Conservation (phyloP, 345 rosid species). For the Syzygium aqueum region DNA sequence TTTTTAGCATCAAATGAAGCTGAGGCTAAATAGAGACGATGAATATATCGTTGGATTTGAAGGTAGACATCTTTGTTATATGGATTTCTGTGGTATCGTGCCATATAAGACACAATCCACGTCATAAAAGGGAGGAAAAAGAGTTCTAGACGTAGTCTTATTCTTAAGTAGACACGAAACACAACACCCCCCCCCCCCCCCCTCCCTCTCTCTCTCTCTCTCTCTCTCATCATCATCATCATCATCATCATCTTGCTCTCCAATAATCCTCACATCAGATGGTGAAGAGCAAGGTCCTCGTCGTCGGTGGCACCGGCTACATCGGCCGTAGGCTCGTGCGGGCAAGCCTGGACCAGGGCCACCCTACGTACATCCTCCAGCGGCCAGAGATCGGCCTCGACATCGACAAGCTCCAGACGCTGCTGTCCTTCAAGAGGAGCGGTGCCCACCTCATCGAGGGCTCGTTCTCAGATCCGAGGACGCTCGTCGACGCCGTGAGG, state of each 20-base stretch:
- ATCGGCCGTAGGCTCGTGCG: constrained; percentile 47
- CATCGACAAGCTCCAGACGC: constrained; percentile 45
- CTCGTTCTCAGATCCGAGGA: constrained; percentile 32
- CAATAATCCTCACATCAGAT: neutral
- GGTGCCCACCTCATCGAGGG: constrained; percentile 43
- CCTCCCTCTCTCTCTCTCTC: neutral
- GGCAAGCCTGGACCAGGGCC: constrained; percentile 47
- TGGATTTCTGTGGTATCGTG: too few species aligned
- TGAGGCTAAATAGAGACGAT: neutral
- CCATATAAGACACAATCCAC: neutral
- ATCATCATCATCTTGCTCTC: neutral
- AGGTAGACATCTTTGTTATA: too few species aligned
- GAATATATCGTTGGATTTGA: neutral
- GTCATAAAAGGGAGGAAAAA: neutral
- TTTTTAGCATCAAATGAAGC: neutral
- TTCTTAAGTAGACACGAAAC: neutral
- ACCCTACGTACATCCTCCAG: constrained; percentile 47
- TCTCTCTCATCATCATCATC: neutral
- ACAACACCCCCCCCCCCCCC: neutral
- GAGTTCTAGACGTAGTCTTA: neutral
- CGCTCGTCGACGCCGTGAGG: constrained; percentile 44
- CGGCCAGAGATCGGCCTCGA: constrained; percentile 54
- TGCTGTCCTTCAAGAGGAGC: constrained; percentile 38
- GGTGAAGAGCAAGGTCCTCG: constrained; percentile 42
- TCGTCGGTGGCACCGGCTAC: constrained; percentile 62